Percentiles rank a stretch among this genome's conserved stretches.
Conservation (phyloP, 768 basidiomycete species). For the Mycena alexandri region DNA sequence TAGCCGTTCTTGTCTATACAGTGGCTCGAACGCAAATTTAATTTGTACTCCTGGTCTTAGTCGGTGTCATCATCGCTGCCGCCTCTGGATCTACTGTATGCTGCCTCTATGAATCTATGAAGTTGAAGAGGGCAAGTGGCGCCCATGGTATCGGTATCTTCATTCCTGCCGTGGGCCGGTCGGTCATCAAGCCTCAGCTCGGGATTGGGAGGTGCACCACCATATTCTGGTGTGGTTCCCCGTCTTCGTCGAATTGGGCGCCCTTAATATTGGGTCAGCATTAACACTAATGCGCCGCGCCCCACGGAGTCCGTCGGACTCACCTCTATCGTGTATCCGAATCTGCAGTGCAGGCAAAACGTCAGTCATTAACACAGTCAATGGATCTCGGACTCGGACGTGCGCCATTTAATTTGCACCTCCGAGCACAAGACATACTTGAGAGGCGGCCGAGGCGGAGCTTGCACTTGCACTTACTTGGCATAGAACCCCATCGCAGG, state of each 20-base stretch:
- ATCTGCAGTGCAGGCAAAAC: constrained; percentile 63
- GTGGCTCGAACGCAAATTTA: not conserved
- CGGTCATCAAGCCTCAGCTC: no score
- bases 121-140: no score
- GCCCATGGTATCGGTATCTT: constrained; percentile 26
- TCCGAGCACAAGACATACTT: no score
- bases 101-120: not conserved
- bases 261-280: constrained; percentile 50
- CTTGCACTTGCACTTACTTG: constrained; percentile 59
- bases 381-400: no score
- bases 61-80: not conserved
- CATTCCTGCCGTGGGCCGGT: constrained; percentile 28
- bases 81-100: constrained; percentile 1
- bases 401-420: constrained; percentile 20
- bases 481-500: constrained; percentile 80
- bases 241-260: constrained; percentile 83
- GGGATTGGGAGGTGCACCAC: constrained; percentile 60
- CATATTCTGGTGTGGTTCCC: constrained; percentile 91
- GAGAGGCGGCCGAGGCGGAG: no score
- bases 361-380: not conserved
- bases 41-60: not conserved
- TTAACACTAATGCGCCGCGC: no score
- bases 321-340: constrained; percentile 78
- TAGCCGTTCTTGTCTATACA: not conserved
- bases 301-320: no score